Conservation (phyloP, 495 filamentous ascomycete species). For the Lepraria neglecta region DNA sequence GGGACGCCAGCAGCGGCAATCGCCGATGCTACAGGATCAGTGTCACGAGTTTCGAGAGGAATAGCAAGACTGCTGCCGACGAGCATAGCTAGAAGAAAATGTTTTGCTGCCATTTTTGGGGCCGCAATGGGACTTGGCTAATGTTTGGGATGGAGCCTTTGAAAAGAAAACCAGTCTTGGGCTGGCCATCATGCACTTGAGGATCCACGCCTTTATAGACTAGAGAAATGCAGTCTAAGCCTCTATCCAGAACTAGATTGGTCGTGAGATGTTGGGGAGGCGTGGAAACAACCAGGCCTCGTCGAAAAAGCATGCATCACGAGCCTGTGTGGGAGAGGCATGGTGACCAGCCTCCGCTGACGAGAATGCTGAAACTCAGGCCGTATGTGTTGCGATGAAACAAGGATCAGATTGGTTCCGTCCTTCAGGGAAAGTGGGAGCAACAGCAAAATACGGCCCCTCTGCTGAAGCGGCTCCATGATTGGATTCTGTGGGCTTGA, state of each 20-base stretch:
- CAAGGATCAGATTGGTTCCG: too few species aligned
- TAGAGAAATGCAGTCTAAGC: not conserved
- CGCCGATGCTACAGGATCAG: constrained; percentile 3
- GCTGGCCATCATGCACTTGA: constrained; percentile 2
- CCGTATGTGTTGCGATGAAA: too few species aligned
- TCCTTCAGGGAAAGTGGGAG: too few species aligned
- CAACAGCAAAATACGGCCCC: too few species aligned
- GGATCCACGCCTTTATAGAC: not conserved
- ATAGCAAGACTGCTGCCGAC: not conserved
- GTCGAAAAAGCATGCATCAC: not conserved
- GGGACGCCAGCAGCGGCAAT: not conserved
- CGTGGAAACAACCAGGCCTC: not conserved
- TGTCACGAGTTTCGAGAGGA: not conserved
- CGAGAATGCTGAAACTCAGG: not conserved
- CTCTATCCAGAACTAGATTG: not conserved
- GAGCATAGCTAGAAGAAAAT: not conserved
- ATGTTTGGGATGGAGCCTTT: not conserved
- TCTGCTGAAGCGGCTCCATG: too few species aligned
- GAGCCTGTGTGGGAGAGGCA: constrained; percentile 1
- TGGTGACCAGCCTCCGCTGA: not conserved
- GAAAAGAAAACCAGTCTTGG: not conserved
- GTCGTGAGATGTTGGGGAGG: not conserved
- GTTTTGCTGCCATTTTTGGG: not conserved
- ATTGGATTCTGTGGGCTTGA: too few species aligned
- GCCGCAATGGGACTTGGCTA: not conserved